Conservation (phyloP, 768 basidiomycete species). For the Clavulina sp. region DNA sequence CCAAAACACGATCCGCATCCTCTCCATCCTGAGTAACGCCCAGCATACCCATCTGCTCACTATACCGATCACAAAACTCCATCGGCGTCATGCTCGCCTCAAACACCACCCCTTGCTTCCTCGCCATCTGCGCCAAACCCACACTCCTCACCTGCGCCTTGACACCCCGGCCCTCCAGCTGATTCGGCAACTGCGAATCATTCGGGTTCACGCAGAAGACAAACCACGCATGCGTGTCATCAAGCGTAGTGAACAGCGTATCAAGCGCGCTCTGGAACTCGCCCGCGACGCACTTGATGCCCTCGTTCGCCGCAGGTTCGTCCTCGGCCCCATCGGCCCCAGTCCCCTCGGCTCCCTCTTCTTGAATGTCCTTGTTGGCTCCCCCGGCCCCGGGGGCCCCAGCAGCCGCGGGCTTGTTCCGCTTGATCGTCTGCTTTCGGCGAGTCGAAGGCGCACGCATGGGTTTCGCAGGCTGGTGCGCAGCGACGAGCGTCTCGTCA, state of each 20-base stretch:
- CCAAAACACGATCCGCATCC: slow-evolving; percentile 31
- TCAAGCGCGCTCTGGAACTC: slow-evolving; percentile 77
- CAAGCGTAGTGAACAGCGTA: slow-evolving; percentile 70
- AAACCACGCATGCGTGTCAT: slow-evolving; percentile 82
- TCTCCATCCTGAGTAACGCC: slow-evolving; percentile 44
- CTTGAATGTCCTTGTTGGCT: slow-evolving; percentile 22
- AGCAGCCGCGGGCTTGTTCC: slow-evolving; percentile 32
- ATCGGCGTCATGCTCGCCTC: slow-evolving; percentile 72
- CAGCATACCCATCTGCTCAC: slow-evolving; percentile 37
- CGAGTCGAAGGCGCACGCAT: slow-evolving; percentile 85
- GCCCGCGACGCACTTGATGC: slow-evolving; percentile 60
- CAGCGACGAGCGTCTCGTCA: slow-evolving; percentile 89
- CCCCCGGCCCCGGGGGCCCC: slow-evolving; percentile 5
- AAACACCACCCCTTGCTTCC: slow-evolving; percentile 44
- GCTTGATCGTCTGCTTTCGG: slow-evolving; percentile 55
- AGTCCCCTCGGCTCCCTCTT: slow-evolving; percentile 30
- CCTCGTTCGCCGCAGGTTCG: slow-evolving; percentile 19
- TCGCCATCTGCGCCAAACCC: slow-evolving; percentile 63
- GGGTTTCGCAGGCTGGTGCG: slow-evolving; percentile 84
- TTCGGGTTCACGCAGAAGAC: slow-evolving; percentile 91
- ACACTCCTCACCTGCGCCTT: slow-evolving; percentile 79
- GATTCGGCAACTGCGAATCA: slow-evolving; percentile 86
- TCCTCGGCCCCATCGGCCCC: too few relatives aligned
- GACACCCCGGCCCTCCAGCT: slow-evolving; percentile 79
- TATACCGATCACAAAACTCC: slow-evolving; percentile 78